Percentiles rank a stretch among this genome's conserved stretches.
phyloP scores from a whole-genome alignment of 1,139 yeast genomes.

The Blastobotrys buckinghamii region DNA sequence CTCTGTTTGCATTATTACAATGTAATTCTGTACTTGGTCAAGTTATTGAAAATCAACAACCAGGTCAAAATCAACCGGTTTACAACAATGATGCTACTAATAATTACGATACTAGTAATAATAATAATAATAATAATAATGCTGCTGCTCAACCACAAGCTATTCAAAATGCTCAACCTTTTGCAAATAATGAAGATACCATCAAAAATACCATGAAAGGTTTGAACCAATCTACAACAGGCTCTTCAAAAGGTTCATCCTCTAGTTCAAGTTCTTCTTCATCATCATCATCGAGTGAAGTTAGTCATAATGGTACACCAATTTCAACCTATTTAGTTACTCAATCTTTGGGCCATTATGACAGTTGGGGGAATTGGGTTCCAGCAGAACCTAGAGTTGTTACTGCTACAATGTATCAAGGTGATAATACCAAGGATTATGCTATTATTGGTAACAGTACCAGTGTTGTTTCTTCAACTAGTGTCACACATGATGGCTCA shows the following conservation, averaged over 20 bases:
- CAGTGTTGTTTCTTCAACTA: not conserved
- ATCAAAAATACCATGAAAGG: not conserved
- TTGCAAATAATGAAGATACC: not conserved
- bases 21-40: not conserved
- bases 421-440: not conserved
- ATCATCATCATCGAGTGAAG: not conserved
- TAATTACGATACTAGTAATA: too few species aligned
- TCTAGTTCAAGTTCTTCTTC: not conserved
- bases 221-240: too few species aligned
- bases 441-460: not conserved
- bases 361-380: not conserved
- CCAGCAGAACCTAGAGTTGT: not conserved
- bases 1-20: slow-evolving; percentile 5
- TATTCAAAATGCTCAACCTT: not conserved
- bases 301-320: not conserved
- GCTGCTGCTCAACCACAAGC: not conserved
- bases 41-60: not conserved
- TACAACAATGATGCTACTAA: too few species aligned
- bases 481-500: not conserved
- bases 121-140: too few species aligned
- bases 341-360: not conserved
- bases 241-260: too few species aligned
- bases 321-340: slow-evolving; percentile 1
- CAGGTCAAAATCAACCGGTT: not conserved
- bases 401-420: not conserved